These are phyloP conservation scores for Tuber borchii DNA, from an alignment of 495 filamentous ascomycete genomes.

Conservation along the genomic window DNA sequence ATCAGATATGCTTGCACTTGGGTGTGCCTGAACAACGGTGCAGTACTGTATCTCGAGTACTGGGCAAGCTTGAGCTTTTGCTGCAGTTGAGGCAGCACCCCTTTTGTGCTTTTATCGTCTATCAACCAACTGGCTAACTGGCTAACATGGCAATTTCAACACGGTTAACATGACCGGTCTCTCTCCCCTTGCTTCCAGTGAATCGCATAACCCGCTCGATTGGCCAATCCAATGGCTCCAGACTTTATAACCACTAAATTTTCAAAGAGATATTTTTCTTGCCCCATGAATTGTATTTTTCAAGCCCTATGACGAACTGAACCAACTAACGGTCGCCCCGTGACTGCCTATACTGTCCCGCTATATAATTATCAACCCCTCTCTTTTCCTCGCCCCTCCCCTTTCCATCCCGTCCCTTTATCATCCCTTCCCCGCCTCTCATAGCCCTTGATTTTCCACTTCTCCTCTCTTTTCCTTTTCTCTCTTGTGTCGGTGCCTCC, in stretches of 20 bases:
- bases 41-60: too few species aligned
- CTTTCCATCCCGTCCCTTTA: background rate
- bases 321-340: background rate
- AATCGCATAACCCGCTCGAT: background rate
- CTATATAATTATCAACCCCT: constrained; percentile 2
- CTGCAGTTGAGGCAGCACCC: background rate
- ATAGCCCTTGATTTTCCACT: background rate
- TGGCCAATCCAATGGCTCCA: background rate
- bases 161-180: background rate
- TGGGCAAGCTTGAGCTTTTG: background rate
- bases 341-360: background rate
- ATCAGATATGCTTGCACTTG: background rate
- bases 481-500: constrained; percentile 3
- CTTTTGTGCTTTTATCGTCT: background rate
- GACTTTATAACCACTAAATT: background rate
- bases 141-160: background rate
- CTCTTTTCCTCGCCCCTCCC: background rate
- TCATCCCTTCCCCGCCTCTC: background rate
- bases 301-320: background rate
- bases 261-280: background rate
- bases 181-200: background rate
- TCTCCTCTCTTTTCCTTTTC: background rate
- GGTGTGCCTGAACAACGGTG: too few species aligned
- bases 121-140: background rate
- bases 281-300: background rate